Evolutionary conservation across 2,329 filamentous ascomycete genomes (phyloP).

Genomic region (Chaetomiaceae sp.): DNA sequence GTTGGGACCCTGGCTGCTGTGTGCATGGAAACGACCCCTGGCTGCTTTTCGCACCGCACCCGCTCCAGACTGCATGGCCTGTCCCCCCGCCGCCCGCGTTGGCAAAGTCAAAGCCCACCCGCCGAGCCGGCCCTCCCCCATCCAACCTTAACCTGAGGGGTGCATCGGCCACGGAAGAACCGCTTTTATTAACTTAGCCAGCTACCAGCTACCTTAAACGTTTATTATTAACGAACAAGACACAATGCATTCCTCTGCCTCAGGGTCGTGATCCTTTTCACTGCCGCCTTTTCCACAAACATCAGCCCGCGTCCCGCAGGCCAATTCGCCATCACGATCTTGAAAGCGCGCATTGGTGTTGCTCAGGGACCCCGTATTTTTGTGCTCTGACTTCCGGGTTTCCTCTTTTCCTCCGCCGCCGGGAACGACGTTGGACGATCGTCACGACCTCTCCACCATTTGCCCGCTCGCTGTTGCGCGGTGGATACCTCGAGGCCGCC

Average conservation of each 20-base stretch:
- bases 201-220: too few relatives aligned
- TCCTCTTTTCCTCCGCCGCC: background rate
- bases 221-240: too few relatives aligned
- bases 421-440: background rate
- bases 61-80: too few relatives aligned
- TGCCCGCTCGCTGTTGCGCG: too few relatives aligned
- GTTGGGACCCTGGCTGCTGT: conserved; percentile 1
- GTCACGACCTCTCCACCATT: background rate
- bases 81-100: conserved; percentile 7
- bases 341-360: too few relatives aligned
- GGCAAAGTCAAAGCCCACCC: background rate
- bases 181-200: background rate
- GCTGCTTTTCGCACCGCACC: too few relatives aligned
- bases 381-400: background rate
- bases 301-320: background rate
- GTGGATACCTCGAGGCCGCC: conserved; percentile 5
- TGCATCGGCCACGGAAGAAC: conserved; percentile 2
- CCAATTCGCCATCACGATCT: too few relatives aligned
- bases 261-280: conserved; percentile 4
- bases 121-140: background rate
- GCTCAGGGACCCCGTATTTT: too few relatives aligned
- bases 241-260: conserved; percentile 9
- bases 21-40: conserved; percentile 11
- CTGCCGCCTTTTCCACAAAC: background rate
- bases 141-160: conserved; percentile 7